Evolutionary conservation across 345 rosid genomes (phyloP).

Genomic region (Eucalyptus coolabah): DNA sequence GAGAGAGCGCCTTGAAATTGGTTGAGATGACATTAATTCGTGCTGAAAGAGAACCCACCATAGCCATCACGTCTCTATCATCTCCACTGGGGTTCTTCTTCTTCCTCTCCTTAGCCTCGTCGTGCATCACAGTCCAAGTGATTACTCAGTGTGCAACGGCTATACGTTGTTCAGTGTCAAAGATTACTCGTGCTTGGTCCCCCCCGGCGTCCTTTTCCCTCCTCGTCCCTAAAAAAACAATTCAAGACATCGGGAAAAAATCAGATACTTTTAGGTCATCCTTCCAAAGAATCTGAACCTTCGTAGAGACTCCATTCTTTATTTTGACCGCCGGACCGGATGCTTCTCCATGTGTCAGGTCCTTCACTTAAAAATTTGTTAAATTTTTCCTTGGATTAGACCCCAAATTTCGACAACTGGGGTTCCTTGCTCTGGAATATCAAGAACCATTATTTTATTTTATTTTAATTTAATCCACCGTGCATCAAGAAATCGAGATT

Average conservation of each 20-base stretch:
- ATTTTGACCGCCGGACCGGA: constrained; percentile 12
- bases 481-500: constrained; percentile 11
- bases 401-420: constrained; percentile 61
- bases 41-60: neutral
- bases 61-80: neutral
- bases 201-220: neutral
- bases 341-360: constrained; percentile 40
- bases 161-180: constrained; percentile 16
- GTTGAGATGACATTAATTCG: neutral
- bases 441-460: neutral
- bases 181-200: neutral
- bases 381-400: neutral
- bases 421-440: constrained; percentile 12
- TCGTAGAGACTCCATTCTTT: constrained; percentile 17
- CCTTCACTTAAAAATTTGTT: neutral
- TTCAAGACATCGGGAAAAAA: neutral
- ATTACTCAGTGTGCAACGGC: constrained; percentile 16
- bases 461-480: neutral
- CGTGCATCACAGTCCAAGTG: constrained; percentile 1
- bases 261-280: neutral
- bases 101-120: neutral
- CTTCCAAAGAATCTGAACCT: constrained; percentile 30
- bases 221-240: neutral
- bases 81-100: neutral
- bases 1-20: neutral